Percentiles rank a stretch among this genome's conserved stretches.
Evolutionary conservation across 2,329 filamentous ascomycete species (phyloP).

Genomic region (Seiridium unicorne): DNA sequence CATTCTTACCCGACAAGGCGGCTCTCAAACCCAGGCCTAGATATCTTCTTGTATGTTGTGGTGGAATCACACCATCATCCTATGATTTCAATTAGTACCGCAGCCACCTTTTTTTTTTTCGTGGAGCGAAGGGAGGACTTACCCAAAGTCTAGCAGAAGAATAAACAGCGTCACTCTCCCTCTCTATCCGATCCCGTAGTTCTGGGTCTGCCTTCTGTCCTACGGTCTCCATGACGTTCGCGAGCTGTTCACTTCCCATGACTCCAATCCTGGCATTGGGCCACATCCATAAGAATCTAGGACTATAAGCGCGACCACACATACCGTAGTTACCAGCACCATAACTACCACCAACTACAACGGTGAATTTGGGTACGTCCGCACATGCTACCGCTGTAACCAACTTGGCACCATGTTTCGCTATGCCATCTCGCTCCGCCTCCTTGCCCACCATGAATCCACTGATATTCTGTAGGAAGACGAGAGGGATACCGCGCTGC

Average conservation of each 20-base stretch:
- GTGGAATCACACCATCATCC: constrained; percentile 79
- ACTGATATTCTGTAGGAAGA: constrained; percentile 95
- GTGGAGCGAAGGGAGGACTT: constrained; percentile 26
- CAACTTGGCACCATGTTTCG: constrained; percentile 96
- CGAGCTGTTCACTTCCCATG: constrained; percentile 93
- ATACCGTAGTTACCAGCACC: constrained; percentile 98
- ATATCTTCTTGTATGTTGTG: constrained; percentile 71
- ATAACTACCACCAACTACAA: constrained; percentile 90
- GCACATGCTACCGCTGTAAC: constrained; percentile 94
- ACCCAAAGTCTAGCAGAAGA: constrained; percentile 89
- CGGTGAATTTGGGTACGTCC: constrained; percentile 93
- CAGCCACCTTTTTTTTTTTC: too few species aligned
- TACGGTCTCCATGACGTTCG: constrained; percentile 91
- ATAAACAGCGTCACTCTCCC: constrained; percentile 85
- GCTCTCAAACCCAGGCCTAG: constrained; percentile 71
- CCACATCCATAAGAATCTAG: constrained; percentile 94
- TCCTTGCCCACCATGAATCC: constrained; percentile 98
- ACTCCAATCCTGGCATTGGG: constrained; percentile 94
- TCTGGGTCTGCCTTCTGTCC: constrained; percentile 79
- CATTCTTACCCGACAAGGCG: constrained; percentile 66
- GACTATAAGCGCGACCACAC: constrained; percentile 93
- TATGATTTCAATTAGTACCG: constrained; percentile 20
- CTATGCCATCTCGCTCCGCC: constrained; percentile 91
- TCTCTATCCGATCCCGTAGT: constrained; percentile 80
- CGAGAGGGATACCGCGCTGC: constrained; percentile 82